Evolutionary conservation across 345 rosid species (phyloP).

Genomic region (Bruguiera sexangula): DNA sequence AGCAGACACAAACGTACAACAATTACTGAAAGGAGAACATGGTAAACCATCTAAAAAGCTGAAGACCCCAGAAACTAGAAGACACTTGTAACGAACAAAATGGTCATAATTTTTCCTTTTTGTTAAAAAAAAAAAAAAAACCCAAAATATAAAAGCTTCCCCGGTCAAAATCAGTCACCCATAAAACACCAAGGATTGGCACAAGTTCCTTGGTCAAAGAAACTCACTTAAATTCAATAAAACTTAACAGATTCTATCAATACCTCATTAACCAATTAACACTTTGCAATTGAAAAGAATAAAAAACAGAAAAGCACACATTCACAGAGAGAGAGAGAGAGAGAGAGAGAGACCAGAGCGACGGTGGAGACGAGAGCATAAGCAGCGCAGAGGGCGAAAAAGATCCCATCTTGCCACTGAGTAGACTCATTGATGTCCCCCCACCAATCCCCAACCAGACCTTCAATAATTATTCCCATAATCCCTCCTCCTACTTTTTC

Average conservation of each 20-base stretch:
- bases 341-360: conserved; percentile 53
- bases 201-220: too few relatives aligned
- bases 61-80: background rate
- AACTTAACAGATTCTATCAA: background rate
- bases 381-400: conserved; percentile 80
- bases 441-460: conserved; percentile 60
- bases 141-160: too few relatives aligned
- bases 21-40: too few relatives aligned
- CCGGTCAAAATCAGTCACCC: too few relatives aligned
- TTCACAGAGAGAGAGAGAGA: background rate
- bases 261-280: background rate
- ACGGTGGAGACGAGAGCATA: conserved; percentile 84
- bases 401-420: conserved; percentile 92
- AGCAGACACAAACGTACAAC: background rate
- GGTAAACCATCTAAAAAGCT: too few relatives aligned
- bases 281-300: background rate
- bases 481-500: background rate
- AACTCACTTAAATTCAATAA: too few relatives aligned
- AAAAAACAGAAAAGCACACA: background rate
- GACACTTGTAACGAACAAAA: too few relatives aligned
- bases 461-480: conserved; percentile 9
- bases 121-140: too few relatives aligned
- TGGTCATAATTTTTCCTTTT: too few relatives aligned
- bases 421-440: conserved; percentile 76
- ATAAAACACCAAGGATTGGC: too few relatives aligned